Conservation (phyloP, 2,329 filamentous ascomycete genomes). For the Colletotrichum acutatum region DNA sequence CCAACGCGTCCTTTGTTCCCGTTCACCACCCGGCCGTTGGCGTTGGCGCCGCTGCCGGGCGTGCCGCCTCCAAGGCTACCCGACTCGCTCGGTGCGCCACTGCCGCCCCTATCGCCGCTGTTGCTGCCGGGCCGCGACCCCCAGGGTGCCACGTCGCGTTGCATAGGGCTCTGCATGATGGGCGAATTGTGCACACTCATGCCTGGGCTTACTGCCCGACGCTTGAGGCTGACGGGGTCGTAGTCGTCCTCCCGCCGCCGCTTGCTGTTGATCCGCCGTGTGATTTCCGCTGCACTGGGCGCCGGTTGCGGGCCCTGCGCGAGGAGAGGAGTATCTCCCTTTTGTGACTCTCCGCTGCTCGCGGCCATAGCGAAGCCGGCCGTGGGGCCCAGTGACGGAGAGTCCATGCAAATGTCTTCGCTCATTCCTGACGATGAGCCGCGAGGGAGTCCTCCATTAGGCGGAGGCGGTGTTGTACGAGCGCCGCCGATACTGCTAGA, state of each 20-base stretch:
- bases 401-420: slow-evolving; percentile 80
- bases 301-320: slow-evolving; percentile 49
- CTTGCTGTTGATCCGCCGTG: slow-evolving; percentile 81
- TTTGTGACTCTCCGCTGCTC: slow-evolving; percentile 36
- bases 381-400: slow-evolving; percentile 60
- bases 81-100: slow-evolving; percentile 63
- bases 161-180: slow-evolving; percentile 84
- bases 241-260: slow-evolving; percentile 92
- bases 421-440: slow-evolving; percentile 70
- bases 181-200: slow-evolving; percentile 93
- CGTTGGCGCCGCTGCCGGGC: slow-evolving; percentile 42
- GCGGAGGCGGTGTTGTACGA: slow-evolving; percentile 70
- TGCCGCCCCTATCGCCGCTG: slow-evolving; percentile 61
- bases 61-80: slow-evolving; percentile 50
- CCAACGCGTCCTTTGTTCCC: slow-evolving; percentile 73
- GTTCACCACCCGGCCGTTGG: slow-evolving; percentile 56
- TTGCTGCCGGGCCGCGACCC: slow-evolving; percentile 76
- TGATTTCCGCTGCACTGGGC: slow-evolving; percentile 78
- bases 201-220: slow-evolving; percentile 89
- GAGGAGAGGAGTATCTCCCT: slow-evolving; percentile 52
- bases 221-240: slow-evolving; percentile 88
- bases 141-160: slow-evolving; percentile 77
- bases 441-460: slow-evolving; percentile 68
- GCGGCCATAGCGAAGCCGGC: slow-evolving; percentile 45
- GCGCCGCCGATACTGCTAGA: slow-evolving; percentile 64